Evolutionary conservation across 78 protist genomes (phyloP).

Genomic region (Guillardia theta): DNA sequence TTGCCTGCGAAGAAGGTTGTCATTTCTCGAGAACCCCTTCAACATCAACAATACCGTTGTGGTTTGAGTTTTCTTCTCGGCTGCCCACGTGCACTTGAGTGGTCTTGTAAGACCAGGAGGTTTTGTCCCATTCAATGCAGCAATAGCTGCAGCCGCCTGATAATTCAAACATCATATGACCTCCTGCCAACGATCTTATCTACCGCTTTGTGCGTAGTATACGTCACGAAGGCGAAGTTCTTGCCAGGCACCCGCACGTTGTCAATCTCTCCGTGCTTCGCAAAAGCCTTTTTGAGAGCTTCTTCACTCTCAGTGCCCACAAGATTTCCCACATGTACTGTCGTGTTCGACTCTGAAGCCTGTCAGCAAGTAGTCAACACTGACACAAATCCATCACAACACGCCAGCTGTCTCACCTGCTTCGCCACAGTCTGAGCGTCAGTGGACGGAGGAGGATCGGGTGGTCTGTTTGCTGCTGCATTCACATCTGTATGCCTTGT

Average conservation of each 20-base stretch:
- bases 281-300: not conserved
- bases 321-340: constrained; percentile 23
- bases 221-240: not conserved
- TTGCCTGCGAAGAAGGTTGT: no score
- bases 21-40: no score
- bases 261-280: not conserved
- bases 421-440: not conserved
- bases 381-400: not conserved
- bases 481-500: not conserved
- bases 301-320: constrained; percentile 29
- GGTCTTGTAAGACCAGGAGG: not conserved
- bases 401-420: not conserved
- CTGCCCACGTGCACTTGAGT: constrained; percentile 10
- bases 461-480: not conserved
- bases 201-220: not conserved
- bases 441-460: not conserved
- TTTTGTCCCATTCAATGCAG: not conserved
- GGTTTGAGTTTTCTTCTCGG: not conserved
- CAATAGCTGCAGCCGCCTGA: not conserved
- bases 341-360: not conserved
- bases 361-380: not conserved
- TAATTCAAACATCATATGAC: not conserved
- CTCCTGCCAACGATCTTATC: not conserved
- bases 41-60: not conserved
- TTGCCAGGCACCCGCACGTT: constrained; percentile 30